Base-by-base conservation (phyloP, 441 rosid genomes). In the Macaranga tanarius region DNA sequence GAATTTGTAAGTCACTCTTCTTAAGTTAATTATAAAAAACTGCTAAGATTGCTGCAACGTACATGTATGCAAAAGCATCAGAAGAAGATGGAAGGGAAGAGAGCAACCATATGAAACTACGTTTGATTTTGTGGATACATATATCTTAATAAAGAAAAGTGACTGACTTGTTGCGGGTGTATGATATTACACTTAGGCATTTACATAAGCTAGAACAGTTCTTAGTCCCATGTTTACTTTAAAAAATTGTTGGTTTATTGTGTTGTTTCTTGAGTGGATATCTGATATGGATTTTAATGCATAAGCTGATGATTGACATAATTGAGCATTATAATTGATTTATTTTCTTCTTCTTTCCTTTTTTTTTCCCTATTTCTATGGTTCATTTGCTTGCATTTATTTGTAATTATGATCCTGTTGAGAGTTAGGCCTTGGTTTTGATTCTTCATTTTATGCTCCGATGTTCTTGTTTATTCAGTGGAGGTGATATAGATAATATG, bases 401-500 rank as follows among this genome's bases (percentile, higher is more conserved):
- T 19, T 16, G 48, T 31, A 34, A 71, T 44, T 31, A 65, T n/a
- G 60, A 55, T 60, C 44, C 71, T 20, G 62, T 59, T 52, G 54
- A 23, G 13, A 51, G 34, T 56, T 65, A 40, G 73, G 54, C 54
- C 59, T 44, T 78, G 74, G 71, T 50, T 65, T 22, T 75, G 73
- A 72, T 70, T 59, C 52, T 66, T 79, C 69, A 64, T 73, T 65
- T 47, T 59, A 7, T 58, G 22, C 15, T 34, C 65, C 66, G 17
- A 16, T 50, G 3, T 73, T 75, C 48, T 74, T 74, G 69, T 65
- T 79, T 79, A 71, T 81, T 81, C 85, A 96, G 99, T 84, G 88
- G 82, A 65, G 94, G 93, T 65, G 89, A 89, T 76, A 77, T 85
- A 79, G 93, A 96, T 71, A 84, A 83, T 74, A 42, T 78, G 70